Evolutionary conservation across 1,284 basidiomycete species (phyloP), one percentile per base, ranked within the genome.

Genomic region (Polyporus tsugae): DNA sequence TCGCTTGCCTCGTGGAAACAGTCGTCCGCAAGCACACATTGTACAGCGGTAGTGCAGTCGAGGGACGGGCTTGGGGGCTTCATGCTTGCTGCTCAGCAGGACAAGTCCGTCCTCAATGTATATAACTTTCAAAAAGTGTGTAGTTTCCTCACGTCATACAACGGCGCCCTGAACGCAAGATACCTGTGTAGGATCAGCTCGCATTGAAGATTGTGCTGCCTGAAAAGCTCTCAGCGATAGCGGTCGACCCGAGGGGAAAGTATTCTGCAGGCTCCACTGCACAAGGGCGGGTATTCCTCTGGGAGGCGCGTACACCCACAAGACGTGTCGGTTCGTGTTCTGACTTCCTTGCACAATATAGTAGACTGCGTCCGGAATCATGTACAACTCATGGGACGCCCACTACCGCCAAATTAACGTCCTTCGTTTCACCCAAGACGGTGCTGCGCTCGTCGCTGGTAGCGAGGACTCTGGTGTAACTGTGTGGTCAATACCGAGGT

Each of bases 371-470:
- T 97, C 96, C 4, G 97, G 97, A 7, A 91, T 95, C 53, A 84
- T 99, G 58, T 93, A 93, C 80, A 90, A 93, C 69, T 90, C 93
- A 0, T 96, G 96, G 88, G 97, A 98, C 73, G 97, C 96, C 9
- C 97, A 99, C 80, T 99, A 98, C 81, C 94, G 97, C 61, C 87
- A 91, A 75, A 86, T 98, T 55, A 93, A 89, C 67, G 91, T 93
- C 4, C 82, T 99, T 2, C 87, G 87, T 49, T 99, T 98, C 80
- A 94, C 94, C 6, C 83, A 83, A 42, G 96, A 98, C 76, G 92
- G 93, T 42, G 87, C 87, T 29, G 89, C 91, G 5, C 84, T 99
- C 64, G 78, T 98, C 11, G 94, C 95, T 25, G 95, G 92, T 10
- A 95, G 95, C 52, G 93, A 97, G 69, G 97, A 99, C 78, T 94